phyloP scores from a whole-genome alignment of 1,284 basidiomycete species.

The Retiboletus fuscus region DNA sequence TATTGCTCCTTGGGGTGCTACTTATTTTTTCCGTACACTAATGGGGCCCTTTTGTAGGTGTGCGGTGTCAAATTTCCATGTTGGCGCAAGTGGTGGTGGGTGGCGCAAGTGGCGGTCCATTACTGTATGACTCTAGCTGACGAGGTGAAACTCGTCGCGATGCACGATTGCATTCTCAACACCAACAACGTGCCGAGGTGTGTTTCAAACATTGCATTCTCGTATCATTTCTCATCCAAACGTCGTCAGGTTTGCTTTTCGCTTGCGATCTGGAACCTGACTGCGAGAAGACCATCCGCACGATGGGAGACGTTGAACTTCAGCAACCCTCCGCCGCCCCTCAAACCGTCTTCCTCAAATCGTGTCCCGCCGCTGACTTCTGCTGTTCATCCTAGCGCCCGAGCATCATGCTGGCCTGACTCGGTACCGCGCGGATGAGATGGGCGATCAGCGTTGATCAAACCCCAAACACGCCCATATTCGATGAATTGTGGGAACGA shows the following conservation, averaged over 20 bases:
- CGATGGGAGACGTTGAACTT: constrained; percentile 75
- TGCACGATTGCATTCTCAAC: constrained; percentile 90
- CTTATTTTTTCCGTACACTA: no score
- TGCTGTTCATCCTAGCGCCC: constrained; percentile 51
- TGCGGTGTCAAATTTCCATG: no score
- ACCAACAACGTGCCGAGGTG: constrained; percentile 76
- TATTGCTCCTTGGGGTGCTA: no score
- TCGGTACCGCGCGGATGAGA: constrained; percentile 61
- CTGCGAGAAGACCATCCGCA: constrained; percentile 72
- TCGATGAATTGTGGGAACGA: constrained; percentile 80
- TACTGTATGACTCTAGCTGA: constrained; percentile 85
- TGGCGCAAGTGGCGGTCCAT: no score
- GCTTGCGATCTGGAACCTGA: constrained; percentile 71
- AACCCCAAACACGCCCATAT: constrained; percentile 60
- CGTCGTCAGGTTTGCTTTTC: constrained; percentile 68
- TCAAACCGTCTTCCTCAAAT: constrained; percentile 92
- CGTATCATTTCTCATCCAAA: constrained; percentile 16
- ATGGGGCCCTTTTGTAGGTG: no score
- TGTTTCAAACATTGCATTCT: constrained; percentile 21
- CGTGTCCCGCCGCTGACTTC: constrained; percentile 55
- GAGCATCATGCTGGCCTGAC: constrained; percentile 51
- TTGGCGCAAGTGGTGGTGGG: no score
- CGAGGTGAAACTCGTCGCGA: constrained; percentile 83
- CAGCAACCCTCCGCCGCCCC: constrained; percentile 92
- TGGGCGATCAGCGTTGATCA: constrained; percentile 61